Base-by-base conservation (phyloP, 1,284 basidiomycete species). In the Meripilus lineatus region DNA sequence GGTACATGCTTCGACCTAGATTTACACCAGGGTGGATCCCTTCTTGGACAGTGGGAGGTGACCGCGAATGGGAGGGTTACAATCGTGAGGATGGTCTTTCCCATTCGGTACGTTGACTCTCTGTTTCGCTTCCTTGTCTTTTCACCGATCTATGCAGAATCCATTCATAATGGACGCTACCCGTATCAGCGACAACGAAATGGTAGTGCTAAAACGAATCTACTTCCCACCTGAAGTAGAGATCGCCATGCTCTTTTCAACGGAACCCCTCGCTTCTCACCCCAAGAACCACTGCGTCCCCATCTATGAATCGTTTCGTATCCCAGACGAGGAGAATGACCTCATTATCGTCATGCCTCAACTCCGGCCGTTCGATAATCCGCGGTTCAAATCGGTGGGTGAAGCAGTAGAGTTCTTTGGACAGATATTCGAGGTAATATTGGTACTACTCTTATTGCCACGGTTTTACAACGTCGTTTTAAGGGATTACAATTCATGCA, bases 361-460 rank as follows among this genome's bases (percentile, higher is more conserved):
- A 1, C 50, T 65, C 2, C 50, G 58, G 5, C 26, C 20, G 0
- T 59, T 46, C 34, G 7, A 52, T 23, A 11, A 53, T 18, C 62
- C 62, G 5, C 39, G 13, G 0, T 59, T 65, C 33, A 20, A 46
- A 4, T 58, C 59, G 0, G 41, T 55, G 14, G 59, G 59, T 4
- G 64, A 67, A 44, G 57, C 52, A 5, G 40, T 65, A 1, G 51
- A 55, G 11, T 65, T 58, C 40, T 48, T 61, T 38, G 32, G 32
- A 1, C 64, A 66, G 36, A 47, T 55, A 7, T 53, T 63, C 10
- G 58, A 63, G 47, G 64, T 66, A 26, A 21, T 40, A 41, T 11
- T 11, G 14, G n/a, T 26, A 5, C 4, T 8, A 10, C 34, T 4
- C 13, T 8, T 10, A 8, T 7, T 32, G 5, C 10, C 2, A 33